Percentiles rank a stretch among this genome's conserved stretches.
Conservation (phyloP, 257 asterid genomes). For the Ocimum tenuiflorum region DNA sequence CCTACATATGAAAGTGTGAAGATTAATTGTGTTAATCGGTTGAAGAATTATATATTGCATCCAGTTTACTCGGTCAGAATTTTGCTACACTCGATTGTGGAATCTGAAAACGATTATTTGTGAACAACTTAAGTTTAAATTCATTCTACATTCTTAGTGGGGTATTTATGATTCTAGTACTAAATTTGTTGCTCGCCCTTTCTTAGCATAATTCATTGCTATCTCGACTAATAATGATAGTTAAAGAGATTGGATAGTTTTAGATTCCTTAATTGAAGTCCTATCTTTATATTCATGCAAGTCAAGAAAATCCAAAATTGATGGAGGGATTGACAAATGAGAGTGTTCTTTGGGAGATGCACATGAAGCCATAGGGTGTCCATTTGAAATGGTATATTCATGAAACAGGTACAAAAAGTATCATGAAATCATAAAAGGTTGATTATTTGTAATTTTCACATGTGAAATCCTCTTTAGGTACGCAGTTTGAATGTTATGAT, state of each 20-base stretch:
- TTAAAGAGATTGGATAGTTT: neutral
- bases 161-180: neutral
- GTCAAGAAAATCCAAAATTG: too few relatives aligned
- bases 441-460: neutral
- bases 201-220: neutral
- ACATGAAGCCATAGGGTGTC: neutral
- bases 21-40: too few relatives aligned
- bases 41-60: too few relatives aligned
- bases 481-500: neutral
- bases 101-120: too few relatives aligned
- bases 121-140: too few relatives aligned
- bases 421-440: neutral
- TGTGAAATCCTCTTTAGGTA: neutral
- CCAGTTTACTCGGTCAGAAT: too few relatives aligned
- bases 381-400: neutral
- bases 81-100: too few relatives aligned
- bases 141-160: too few relatives aligned
- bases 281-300: neutral
- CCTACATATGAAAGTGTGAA: too few relatives aligned
- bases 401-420: neutral
- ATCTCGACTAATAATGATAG: too few relatives aligned
- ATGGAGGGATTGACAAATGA: neutral
- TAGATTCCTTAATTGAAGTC: neutral
- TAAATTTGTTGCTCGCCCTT: neutral
- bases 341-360: neutral